Percentiles rank a stretch among this genome's conserved stretches.
Conservation (phyloP, 2,329 filamentous ascomycete species). For the Hymenoscyphus repandus region DNA sequence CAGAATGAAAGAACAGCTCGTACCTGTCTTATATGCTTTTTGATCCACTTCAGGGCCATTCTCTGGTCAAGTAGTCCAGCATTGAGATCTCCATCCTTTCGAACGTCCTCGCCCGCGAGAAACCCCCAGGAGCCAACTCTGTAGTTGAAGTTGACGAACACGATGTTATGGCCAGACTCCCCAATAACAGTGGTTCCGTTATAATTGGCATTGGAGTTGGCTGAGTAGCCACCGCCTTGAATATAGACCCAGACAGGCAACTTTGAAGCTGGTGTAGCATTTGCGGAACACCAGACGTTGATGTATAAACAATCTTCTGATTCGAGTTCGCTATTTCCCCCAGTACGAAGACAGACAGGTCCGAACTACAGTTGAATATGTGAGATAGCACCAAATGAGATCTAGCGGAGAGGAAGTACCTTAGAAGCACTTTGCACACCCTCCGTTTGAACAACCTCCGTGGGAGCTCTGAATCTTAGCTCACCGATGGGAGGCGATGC, state of each 20-base stretch:
- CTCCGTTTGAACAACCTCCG: slow-evolving; percentile 20
- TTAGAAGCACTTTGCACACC: slow-evolving; percentile 19
- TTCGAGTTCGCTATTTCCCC: slow-evolving; percentile 27
- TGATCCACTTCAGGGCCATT: slow-evolving; percentile 55
- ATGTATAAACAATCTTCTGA: slow-evolving; percentile 40
- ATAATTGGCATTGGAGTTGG: slow-evolving; percentile 46
- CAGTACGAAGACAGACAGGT: slow-evolving; percentile 40
- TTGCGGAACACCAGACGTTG: slow-evolving; percentile 40
- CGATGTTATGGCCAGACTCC: slow-evolving; percentile 40
- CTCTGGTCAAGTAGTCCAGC: slow-evolving; percentile 60
- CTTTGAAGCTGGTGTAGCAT: slow-evolving; percentile 36
- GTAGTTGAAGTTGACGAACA: slow-evolving; percentile 59
- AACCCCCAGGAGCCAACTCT: slow-evolving; percentile 60
- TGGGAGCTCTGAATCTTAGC: slow-evolving; percentile 62
- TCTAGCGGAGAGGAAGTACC: slow-evolving; percentile 5
- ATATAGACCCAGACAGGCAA: slow-evolving; percentile 52
- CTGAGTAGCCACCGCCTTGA: slow-evolving; percentile 42
- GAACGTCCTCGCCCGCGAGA: slow-evolving; percentile 51
- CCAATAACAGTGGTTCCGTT: slow-evolving; percentile 44
- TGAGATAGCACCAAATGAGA: too few relatives aligned
- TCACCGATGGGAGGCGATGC: slow-evolving; percentile 61
- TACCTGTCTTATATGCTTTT: slow-evolving; percentile 49
- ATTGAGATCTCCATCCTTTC: slow-evolving; percentile 53
- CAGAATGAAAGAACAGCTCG: neutral
- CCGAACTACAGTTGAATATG: slow-evolving; percentile 34